Conservation (phyloP, 805 yeast species). For the Candida quercuum region DNA sequence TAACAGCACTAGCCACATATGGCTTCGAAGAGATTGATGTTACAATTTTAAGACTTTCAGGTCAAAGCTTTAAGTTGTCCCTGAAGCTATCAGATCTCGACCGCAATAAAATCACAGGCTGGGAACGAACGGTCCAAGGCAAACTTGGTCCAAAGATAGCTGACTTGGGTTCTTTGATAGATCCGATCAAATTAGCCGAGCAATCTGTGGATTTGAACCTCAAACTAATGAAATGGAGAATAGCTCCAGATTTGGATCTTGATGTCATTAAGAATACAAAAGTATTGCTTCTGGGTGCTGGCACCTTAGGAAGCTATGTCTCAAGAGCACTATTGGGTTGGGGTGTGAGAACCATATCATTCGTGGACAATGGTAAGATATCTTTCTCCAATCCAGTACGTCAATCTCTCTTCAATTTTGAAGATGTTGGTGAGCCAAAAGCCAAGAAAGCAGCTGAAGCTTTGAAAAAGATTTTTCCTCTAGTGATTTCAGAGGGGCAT, state of each 20-base stretch:
- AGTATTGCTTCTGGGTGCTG: constrained; percentile 86
- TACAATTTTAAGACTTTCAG: constrained; percentile 32
- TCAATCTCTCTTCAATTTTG: constrained; percentile 79
- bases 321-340: constrained; percentile 84
- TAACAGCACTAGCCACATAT: constrained; percentile 39
- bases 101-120: constrained; percentile 54
- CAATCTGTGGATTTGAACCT: constrained; percentile 91
- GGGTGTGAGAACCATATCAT: constrained; percentile 85
- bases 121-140: constrained; percentile 81
- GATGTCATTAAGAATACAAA: constrained; percentile 55
- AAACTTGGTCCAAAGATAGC: constrained; percentile 79
- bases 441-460: constrained; percentile 75
- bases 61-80: constrained; percentile 25
- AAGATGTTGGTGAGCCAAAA: constrained; percentile 76
- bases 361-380: constrained; percentile 85
- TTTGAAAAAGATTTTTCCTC: constrained; percentile 71
- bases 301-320: constrained; percentile 92
- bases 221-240: constrained; percentile 94
- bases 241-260: constrained; percentile 76
- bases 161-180: constrained; percentile 73
- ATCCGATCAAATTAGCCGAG: constrained; percentile 77
- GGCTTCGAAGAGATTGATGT: constrained; percentile 32
- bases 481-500: constrained; percentile 59
- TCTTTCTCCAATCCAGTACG: constrained; percentile 95
- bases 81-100: constrained; percentile 15